Percentiles rank a stretch among this genome's conserved stretches.
Evolutionary conservation across 2,329 filamentous ascomycete species (phyloP).

Genomic region (Aspergillaceae sp.): DNA sequence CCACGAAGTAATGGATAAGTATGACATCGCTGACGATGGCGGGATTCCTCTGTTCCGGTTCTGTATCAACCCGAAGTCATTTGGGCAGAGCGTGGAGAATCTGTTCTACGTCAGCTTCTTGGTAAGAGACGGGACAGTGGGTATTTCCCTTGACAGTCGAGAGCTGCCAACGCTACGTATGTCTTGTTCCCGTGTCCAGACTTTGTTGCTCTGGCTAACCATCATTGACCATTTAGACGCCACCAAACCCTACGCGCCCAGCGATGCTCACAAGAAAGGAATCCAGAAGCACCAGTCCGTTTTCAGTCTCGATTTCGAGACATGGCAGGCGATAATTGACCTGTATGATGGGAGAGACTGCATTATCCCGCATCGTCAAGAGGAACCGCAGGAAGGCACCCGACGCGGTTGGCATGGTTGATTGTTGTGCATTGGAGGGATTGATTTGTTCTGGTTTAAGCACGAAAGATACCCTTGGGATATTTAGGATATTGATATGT

Average conservation of each 20-base stretch:
- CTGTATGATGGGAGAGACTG: conserved; percentile 67
- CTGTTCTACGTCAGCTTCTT: conserved; percentile 94
- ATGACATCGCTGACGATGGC: conserved; percentile 58
- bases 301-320: conserved; percentile 75
- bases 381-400: conserved; percentile 42
- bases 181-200: conserved; percentile 25
- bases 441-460: too few species aligned
- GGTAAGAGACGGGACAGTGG: conserved; percentile 73
- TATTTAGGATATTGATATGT: too few species aligned
- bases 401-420: conserved; percentile 60
- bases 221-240: conserved; percentile 29
- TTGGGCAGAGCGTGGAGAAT: conserved; percentile 93
- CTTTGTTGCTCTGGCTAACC: background rate
- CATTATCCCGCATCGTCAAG: conserved; percentile 74
- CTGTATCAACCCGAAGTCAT: conserved; percentile 79
- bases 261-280: conserved; percentile 43
- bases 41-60: conserved; percentile 78
- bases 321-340: conserved; percentile 69
- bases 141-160: conserved; percentile 63
- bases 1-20: conserved; percentile 51
- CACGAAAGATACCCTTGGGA: too few species aligned
- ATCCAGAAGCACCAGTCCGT: conserved; percentile 74
- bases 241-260: conserved; percentile 39
- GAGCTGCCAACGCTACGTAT: conserved; percentile 72
- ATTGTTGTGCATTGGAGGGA: background rate